Conservation (phyloP, 176 grass and related monocot genomes). For the Dactylis glomerata region DNA sequence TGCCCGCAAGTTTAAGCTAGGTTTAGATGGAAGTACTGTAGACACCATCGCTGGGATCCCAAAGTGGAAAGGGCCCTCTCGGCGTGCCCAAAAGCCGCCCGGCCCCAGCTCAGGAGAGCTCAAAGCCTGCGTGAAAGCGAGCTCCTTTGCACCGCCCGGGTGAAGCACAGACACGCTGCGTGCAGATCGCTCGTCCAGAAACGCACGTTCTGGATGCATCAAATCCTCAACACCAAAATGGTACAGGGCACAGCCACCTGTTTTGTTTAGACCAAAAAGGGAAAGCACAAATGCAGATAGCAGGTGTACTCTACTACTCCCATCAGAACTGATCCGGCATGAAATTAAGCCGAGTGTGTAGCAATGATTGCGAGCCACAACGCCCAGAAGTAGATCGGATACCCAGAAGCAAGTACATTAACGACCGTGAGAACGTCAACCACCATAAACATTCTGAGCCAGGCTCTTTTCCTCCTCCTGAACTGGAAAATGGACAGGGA, state of each 20-base stretch:
- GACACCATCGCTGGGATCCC: neutral
- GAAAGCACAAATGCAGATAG: neutral
- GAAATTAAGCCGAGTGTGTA: neutral
- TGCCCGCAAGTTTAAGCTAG: neutral
- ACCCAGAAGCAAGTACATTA: neutral
- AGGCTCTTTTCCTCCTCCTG: neutral
- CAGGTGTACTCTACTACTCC: neutral
- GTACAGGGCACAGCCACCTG: neutral
- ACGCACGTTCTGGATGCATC: neutral
- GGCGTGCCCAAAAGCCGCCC: neutral
- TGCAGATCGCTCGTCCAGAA: neutral
- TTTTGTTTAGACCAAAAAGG: no score
- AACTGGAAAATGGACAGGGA: neutral
- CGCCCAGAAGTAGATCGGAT: neutral
- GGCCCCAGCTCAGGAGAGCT: neutral
- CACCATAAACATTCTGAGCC: neutral
- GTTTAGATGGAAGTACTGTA: no score
- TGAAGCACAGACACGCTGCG: neutral
- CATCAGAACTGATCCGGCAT: neutral
- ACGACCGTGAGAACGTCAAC: neutral
- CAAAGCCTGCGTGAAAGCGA: neutral
- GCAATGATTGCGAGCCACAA: conserved; percentile 5
- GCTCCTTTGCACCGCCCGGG: neutral
- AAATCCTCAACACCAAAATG: no score
- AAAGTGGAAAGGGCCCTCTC: neutral